Evolutionary conservation across 805 yeast genomes (phyloP), one percentile per base, ranked within the genome.

Genomic region (Saccharomycopsis malanga): DNA sequence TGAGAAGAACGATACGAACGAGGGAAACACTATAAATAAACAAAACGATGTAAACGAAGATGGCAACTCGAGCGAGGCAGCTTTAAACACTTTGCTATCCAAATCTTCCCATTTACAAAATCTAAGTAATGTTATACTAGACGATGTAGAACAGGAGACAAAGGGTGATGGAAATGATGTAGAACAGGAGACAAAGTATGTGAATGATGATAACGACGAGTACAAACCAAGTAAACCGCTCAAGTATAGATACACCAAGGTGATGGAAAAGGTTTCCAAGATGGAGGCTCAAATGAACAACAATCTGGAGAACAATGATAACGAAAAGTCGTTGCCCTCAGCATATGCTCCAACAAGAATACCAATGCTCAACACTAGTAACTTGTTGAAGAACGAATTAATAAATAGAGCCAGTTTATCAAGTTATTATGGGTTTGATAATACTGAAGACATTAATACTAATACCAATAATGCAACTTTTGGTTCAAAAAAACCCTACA

Each of bases 221-320:
- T 7, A 7, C 30, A 9, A 7, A 9, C 30, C 30, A 27, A 32
- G 17, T 5, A 7, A 32, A 18, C 17, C 36, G 9, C 9, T n/a
- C 7, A 18, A 18, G 9, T 32, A 32, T 32, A 14, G 36, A 7
- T 32, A 32, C 36, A 12, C 36, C 15, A 32, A 32, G 5, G 56
- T 48, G 24, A 40, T 40, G 21, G 56, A 55, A 14, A 48, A 48
- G 25, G 43, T 54, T 6, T 47, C 52, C 4, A 44, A 49, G 42
- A 52, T 56, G 50, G 56, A 56, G 37, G 56, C 56, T 2, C 23
- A 30, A 34, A 40, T 34, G 3, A 42, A 25, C 23, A 22, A 15
- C 6, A n/a, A n/a, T n/a, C n/a, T n/a, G n/a, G n/a, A n/a, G n/a
- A n/a, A n/a, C n/a, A n/a, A n/a, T n/a, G n/a, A n/a, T n/a, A 42